Percentiles rank a stretch among this genome's conserved stretches.
Conservation (phyloP, 306 rosid genomes). For the Lathyrus tuberosus region DNA sequence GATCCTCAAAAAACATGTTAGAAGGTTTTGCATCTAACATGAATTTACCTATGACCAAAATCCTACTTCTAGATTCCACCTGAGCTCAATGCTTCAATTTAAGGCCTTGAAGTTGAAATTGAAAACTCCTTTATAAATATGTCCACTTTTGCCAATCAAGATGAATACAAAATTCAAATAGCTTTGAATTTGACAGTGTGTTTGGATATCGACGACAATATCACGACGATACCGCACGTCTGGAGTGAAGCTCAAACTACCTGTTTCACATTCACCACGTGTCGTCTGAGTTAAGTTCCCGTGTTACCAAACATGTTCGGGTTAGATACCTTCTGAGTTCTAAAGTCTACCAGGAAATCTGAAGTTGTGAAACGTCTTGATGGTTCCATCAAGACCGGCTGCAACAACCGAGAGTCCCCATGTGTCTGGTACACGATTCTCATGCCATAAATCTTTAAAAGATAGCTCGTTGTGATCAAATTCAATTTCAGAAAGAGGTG, state of each 20-base stretch:
- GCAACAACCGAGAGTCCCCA: conserved; percentile 82
- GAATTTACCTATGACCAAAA: conserved; percentile 36
- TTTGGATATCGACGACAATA: not conserved
- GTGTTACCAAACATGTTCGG: not conserved
- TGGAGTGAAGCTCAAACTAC: not conserved
- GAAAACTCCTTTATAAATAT: conserved; percentile 14
- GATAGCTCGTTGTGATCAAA: conserved; percentile 28
- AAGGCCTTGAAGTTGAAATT: conserved; percentile 11
- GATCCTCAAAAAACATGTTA: conserved; percentile 28
- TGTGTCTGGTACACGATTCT: conserved; percentile 48
- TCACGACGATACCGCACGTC: not conserved
- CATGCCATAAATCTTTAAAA: conserved; percentile 32
- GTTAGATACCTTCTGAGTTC: conserved; percentile 1
- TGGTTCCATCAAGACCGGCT: conserved; percentile 74
- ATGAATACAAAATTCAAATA: conserved; percentile 22
- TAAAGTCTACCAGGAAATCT: conserved; percentile 79
- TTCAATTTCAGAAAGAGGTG: conserved; percentile 46
- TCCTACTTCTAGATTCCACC: conserved; percentile 3
- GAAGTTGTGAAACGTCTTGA: conserved; percentile 83
- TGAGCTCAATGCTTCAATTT: conserved; percentile 19
- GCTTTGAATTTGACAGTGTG: conserved; percentile 20
- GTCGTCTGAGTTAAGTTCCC: not conserved
- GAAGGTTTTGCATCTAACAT: conserved; percentile 37
- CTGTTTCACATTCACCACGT: not conserved
- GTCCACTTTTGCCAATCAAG: conserved; percentile 14